Evolutionary conservation across 2,329 filamentous ascomycete species (phyloP), one percentile per base, ranked within the genome.

Genomic region (Monosporascus ibericus): DNA sequence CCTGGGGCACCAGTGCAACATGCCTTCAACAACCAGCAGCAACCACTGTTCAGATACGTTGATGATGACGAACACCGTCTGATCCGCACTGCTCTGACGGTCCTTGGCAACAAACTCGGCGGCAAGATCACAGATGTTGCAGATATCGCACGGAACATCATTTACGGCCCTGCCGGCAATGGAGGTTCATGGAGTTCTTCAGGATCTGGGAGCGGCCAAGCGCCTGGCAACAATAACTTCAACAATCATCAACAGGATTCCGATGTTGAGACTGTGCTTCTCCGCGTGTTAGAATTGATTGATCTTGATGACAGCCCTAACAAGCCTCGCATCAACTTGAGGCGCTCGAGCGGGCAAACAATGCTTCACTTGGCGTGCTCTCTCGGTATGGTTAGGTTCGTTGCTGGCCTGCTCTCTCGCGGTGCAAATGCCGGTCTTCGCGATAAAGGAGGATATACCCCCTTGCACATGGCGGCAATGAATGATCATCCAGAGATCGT

Each of bases 291-390:
- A n/a, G 87, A 92, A 60, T 76, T 90, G 44, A 86, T 92, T 62
- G 88, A 92, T 65, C 75, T 90, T 25, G 86, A 90, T 64, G 86
- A 91, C 60, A 90, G 81, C 63, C 79, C 84, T 4, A 78, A 86
- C 56, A 77, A 79, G 60, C 81, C 87, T 15, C 80, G 79, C 25
- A 81, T 88, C 56, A 88, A 94, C 63, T 72, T 86, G 48, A 79
- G 78, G 60, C 71, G 73, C 57, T 71, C 80, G 1, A 88, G 83
- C 14, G 89, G 89, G 0, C 88, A 92, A 64, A 90, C 87, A 1
- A 86, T 95, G 78, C 78, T 95, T 55, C 89, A 94, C 63, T 75
- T 92, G 56, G 88, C 88, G 2, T 88, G 85, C 60, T 87, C 87
- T 8, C 72, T 92, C 14, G 89, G 89, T 6, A 80, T 90, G 59